phyloP scores from a whole-genome alignment of 148 eudicot species.

The Cornus controversa region DNA sequence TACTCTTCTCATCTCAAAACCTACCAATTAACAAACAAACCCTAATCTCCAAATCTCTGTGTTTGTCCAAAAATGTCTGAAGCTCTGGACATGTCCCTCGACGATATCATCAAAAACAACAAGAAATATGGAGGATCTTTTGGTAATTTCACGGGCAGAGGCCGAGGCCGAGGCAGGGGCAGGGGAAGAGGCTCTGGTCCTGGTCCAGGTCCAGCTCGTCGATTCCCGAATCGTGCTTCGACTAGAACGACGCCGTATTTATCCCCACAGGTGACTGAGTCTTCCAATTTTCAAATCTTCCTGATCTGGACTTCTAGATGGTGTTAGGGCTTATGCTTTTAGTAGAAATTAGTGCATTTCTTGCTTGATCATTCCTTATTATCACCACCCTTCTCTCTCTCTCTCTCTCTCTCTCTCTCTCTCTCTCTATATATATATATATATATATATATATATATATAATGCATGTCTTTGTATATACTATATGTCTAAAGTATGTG shows the following conservation, averaged over 20 bases:
- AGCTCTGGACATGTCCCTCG: conserved; percentile 27
- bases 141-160: conserved; percentile 14
- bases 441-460: not conserved
- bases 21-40: not conserved
- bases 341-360: not conserved
- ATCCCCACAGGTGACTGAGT: conserved; percentile 12
- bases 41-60: not conserved
- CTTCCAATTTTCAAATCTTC: not conserved
- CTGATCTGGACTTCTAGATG: not conserved
- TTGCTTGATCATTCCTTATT: not conserved
- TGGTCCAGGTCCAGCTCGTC: conserved; percentile 26
- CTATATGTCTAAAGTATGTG: not conserved
- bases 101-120: conserved; percentile 23
- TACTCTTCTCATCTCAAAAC: not conserved
- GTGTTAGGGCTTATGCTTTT: not conserved
- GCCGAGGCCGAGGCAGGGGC: conserved; percentile 9
- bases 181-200: not conserved
- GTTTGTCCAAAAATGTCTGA: conserved; percentile 15
- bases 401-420: not conserved
- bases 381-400: too few species aligned
- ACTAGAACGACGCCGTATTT: conserved; percentile 14
- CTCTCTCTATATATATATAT: not conserved
- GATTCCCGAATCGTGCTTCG: conserved; percentile 10
- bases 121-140: conserved; percentile 3
- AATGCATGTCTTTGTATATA: not conserved